These are phyloP conservation scores for Oryza rufipogon DNA, from an alignment of 176 grass and related monocot genomes.

Conservation along the genomic window DNA sequence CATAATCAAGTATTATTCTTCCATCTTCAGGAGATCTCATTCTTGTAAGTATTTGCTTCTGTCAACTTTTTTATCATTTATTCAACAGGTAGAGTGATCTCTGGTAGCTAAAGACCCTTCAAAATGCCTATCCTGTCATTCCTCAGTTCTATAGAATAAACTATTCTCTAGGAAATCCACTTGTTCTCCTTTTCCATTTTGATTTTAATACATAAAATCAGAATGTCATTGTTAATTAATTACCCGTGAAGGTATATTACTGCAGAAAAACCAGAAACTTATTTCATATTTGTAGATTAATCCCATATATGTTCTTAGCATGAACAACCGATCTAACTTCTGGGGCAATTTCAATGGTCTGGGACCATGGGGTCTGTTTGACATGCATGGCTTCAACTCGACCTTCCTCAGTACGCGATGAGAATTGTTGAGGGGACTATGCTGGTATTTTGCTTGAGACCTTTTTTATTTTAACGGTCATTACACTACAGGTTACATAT, in stretches of 20 bases:
- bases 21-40: background rate
- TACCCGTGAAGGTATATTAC: background rate
- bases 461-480: too few species aligned
- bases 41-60: slow-evolving; percentile 3
- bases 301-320: too few species aligned
- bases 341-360: too few species aligned
- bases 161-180: background rate
- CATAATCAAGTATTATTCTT: slow-evolving; percentile 2
- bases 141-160: background rate
- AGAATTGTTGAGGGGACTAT: too few species aligned
- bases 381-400: too few species aligned
- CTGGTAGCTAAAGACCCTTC: background rate
- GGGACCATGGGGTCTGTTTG: too few species aligned
- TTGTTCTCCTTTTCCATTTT: background rate
- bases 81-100: background rate
- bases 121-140: background rate
- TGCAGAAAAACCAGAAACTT: background rate
- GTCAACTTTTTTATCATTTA: background rate
- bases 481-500: too few species aligned
- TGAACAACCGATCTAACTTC: too few species aligned
- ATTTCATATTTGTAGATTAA: too few species aligned
- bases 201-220: background rate
- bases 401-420: too few species aligned
- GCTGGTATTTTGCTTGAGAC: background rate
- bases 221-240: background rate